Evolutionary conservation across 1,284 basidiomycete genomes (phyloP).

Genomic region (Tilletia horrida): DNA sequence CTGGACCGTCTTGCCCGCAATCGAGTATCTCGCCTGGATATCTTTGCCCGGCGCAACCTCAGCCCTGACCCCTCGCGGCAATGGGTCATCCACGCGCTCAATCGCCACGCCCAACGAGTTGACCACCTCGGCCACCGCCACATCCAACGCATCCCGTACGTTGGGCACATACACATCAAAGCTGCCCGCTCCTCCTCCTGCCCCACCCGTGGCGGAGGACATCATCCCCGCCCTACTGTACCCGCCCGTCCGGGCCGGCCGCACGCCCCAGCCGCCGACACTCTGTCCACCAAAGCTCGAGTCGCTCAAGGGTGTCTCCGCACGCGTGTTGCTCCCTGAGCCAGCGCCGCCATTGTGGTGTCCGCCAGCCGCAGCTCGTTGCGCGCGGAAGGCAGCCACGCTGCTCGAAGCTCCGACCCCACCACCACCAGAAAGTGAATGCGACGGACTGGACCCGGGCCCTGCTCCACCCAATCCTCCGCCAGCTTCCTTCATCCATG

Average conservation of each 20-base stretch:
- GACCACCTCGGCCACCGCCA: conserved; percentile 70
- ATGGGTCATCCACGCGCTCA: conserved; percentile 72
- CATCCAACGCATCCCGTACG: conserved; percentile 73
- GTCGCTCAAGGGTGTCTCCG: conserved; percentile 11
- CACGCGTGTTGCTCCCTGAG: not conserved
- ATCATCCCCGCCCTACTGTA: conserved; percentile 17
- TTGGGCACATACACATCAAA: conserved; percentile 66
- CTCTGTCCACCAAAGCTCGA: conserved; percentile 1
- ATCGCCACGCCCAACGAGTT: conserved; percentile 71
- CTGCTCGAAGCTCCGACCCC: conserved; percentile 26
- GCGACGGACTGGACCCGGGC: conserved; percentile 16
- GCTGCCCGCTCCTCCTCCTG: not conserved
- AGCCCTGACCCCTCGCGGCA: conserved; percentile 61
- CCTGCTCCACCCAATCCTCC: conserved; percentile 11
- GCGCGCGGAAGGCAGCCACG: conserved; percentile 37
- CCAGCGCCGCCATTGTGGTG: not conserved
- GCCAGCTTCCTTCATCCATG: conserved; percentile 13
- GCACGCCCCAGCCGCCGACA: conserved; percentile 11
- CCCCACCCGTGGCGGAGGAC: conserved; percentile 30
- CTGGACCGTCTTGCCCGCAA: conserved; percentile 64
- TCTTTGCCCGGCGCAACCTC: conserved; percentile 68
- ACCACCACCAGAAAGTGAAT: not conserved
- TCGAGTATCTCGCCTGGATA: conserved; percentile 74
- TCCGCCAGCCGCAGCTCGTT: conserved; percentile 13
- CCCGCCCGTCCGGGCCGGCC: conserved; percentile 24